Evolutionary conservation across 768 basidiomycete species (phyloP).

Genomic region (Pulveroboletus sp.): DNA sequence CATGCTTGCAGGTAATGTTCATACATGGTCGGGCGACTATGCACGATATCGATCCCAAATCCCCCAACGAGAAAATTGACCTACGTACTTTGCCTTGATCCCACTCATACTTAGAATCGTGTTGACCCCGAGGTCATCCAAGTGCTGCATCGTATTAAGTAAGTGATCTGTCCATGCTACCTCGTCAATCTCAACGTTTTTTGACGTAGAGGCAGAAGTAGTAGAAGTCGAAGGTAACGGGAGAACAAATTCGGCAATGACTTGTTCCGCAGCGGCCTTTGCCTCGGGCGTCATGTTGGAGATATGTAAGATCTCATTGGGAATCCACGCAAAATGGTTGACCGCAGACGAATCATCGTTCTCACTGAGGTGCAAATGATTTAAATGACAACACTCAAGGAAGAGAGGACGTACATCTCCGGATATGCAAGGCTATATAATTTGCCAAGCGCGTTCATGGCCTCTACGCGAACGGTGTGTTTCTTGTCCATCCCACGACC

Average conservation of each 20-base stretch:
- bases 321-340: constrained; percentile 90
- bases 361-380: constrained; percentile 48
- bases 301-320: constrained; percentile 61
- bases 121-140: constrained; percentile 57
- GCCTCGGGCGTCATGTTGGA: constrained; percentile 50
- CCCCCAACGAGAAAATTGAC: not conserved
- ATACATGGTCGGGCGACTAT: constrained; percentile 64
- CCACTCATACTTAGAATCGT: constrained; percentile 58
- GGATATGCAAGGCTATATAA: constrained; percentile 79
- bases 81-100: constrained; percentile 53
- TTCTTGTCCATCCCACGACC: constrained; percentile 83
- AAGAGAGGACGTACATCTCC: constrained; percentile 65
- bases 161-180: constrained; percentile 81
- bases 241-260: constrained; percentile 70
- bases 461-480: constrained; percentile 65
- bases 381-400: constrained; percentile 2
- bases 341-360: constrained; percentile 69
- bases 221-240: constrained; percentile 58
- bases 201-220: constrained; percentile 38
- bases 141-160: constrained; percentile 62
- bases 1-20: constrained; percentile 70
- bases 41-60: constrained; percentile 2
- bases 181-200: constrained; percentile 64
- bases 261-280: constrained; percentile 61
- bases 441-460: constrained; percentile 69